Evolutionary conservation across 73 alveolate species (phyloP).

Genomic region (Chromera velia): DNA sequence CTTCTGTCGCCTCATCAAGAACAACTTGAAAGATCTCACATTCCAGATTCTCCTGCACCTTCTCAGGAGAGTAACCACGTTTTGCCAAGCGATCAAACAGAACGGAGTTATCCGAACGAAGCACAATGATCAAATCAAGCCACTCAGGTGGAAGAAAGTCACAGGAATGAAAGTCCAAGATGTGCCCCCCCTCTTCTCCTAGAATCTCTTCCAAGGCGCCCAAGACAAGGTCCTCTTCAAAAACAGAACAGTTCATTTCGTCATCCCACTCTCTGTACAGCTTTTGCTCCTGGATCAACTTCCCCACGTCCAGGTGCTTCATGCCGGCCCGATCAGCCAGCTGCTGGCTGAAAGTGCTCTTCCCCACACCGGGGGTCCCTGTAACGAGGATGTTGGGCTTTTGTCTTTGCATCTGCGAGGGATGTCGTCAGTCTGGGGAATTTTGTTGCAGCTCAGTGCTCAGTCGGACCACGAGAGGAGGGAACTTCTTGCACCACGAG

Average conservation of each 20-base stretch:
- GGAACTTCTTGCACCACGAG: no score
- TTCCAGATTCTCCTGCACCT: conserved; percentile 90
- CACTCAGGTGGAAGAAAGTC: conserved; percentile 88
- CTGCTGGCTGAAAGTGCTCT: conserved; percentile 81
- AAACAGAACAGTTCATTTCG: conserved; percentile 86
- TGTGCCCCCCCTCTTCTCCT: conserved; percentile 75
- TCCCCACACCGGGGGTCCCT: conserved; percentile 98
- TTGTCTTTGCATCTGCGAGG: conserved; percentile 21
- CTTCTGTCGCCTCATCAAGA: conserved; percentile 80
- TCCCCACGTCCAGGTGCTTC: conserved; percentile 76
- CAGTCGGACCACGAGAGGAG: no score
- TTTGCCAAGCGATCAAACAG: conserved; percentile 83
- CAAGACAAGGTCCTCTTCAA: conserved; percentile 91
- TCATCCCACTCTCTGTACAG: conserved; percentile 86
- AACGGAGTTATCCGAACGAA: conserved; percentile 80
- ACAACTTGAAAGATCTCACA: conserved; percentile 91
- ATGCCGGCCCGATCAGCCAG: conserved; percentile 73
- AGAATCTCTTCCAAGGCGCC: conserved; percentile 67
- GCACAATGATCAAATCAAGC: conserved; percentile 79
- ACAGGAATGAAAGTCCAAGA: conserved; percentile 88
- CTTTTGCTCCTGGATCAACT: conserved; percentile 70
- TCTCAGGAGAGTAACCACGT: conserved; percentile 84
- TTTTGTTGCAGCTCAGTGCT: no score
- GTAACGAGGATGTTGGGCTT: conserved; percentile 83
- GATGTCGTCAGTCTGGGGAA: no score